phyloP scores from a whole-genome alignment of 2,329 filamentous ascomycete species.

The Alternaria hordeiaustralica region DNA sequence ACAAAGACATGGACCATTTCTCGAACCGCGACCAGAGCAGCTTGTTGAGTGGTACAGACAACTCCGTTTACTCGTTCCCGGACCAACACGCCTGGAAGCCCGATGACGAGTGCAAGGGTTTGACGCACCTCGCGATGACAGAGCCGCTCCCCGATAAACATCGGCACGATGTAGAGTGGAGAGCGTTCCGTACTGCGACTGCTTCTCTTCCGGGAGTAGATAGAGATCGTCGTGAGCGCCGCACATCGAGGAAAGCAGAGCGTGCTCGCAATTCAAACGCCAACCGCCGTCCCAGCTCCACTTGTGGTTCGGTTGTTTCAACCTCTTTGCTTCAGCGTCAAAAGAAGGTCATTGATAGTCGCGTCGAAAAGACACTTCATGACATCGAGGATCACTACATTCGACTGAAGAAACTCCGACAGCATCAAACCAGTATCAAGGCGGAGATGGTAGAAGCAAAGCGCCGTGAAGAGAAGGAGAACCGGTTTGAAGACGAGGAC shows the following conservation, averaged over 20 bases:
- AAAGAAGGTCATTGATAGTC: neutral
- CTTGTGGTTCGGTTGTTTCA: rapidly evolving
- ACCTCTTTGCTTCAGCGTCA: neutral
- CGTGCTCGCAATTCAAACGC: neutral
- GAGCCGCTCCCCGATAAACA: neutral
- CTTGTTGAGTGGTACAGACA: neutral
- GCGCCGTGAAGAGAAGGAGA: neutral
- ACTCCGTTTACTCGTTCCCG: neutral
- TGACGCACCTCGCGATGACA: neutral
- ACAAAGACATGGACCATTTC: neutral
- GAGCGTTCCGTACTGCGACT: neutral
- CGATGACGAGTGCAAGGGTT: neutral
- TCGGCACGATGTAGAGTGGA: neutral
- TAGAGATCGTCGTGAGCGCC: neutral
- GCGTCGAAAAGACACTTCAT: neutral
- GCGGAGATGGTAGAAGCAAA: neutral
- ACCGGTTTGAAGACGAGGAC: neutral
- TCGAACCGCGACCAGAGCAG: neutral
- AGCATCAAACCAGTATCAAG: neutral
- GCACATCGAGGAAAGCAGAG: neutral
- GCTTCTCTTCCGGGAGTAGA: neutral
- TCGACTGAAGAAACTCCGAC: neutral
- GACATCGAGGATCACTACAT: neutral
- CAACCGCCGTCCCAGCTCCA: neutral
- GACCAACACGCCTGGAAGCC: neutral